Conservation (phyloP, 345 rosid species). For the Physaria fendleri region DNA sequence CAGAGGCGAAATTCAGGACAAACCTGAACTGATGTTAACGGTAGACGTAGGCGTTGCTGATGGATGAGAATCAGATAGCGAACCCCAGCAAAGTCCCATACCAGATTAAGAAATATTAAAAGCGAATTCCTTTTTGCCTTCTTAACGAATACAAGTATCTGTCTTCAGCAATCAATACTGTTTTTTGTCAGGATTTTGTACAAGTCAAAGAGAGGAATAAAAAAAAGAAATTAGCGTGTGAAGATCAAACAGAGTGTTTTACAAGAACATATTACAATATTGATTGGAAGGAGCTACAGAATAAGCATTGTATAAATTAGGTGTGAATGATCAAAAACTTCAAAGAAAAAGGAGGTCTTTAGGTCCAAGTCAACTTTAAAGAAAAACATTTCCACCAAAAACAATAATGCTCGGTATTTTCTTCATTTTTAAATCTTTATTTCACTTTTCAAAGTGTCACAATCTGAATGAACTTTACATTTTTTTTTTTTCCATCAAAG, state of each 20-base stretch:
- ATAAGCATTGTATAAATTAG: conserved; percentile 2
- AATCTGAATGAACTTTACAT: no score
- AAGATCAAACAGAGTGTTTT: conserved; percentile 23
- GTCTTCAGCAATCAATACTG: not conserved
- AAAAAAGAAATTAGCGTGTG: conserved; percentile 6
- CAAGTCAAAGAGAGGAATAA: conserved; percentile 10
- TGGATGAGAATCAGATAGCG: conserved; percentile 34
- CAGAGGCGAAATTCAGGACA: conserved; percentile 12
- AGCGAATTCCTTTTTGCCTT: not conserved
- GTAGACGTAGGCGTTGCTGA: conserved; percentile 45
- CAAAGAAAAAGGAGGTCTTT: not conserved
- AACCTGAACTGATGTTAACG: conserved; percentile 56
- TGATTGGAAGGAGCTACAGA: not conserved
- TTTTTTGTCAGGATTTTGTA: not conserved
- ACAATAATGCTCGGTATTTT: no score
- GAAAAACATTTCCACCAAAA: not conserved
- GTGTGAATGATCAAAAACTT: conserved; percentile 22
- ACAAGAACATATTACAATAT: not conserved
- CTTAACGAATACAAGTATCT: conserved; percentile 1
- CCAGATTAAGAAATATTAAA: not conserved
- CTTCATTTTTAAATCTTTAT: no score
- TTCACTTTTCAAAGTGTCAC: no score
- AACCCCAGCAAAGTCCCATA: conserved; percentile 77
- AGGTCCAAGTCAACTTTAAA: conserved; percentile 19
- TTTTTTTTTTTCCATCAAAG: no score